These are phyloP conservation scores for Linnemannia schmuckeri DNA, from an alignment of 192 early-diverging fungal species.

Conservation along the genomic window DNA sequence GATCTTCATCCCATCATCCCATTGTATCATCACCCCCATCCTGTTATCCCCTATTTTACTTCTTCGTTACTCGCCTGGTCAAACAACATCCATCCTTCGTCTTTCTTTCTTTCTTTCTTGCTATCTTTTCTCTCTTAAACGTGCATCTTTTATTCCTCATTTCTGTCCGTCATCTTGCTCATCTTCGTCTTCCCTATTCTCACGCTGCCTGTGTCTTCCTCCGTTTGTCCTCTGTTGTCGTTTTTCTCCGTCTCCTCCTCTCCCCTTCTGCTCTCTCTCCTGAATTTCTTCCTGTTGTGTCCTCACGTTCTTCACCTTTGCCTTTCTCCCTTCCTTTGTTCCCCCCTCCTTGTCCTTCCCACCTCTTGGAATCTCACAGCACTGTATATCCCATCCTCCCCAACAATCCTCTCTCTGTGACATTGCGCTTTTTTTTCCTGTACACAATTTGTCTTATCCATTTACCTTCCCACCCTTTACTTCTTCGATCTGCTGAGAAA, in stretches of 20 bases:
- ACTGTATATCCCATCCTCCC: neutral
- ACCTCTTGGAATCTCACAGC: constrained; percentile 9
- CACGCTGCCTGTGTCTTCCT: neutral
- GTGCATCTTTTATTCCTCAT: neutral
- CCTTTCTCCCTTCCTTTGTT: neutral
- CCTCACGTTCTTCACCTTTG: neutral
- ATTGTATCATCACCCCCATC: constrained; percentile 21
- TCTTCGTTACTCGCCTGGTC: neutral
- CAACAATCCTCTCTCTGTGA: constrained; percentile 17
- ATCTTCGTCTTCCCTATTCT: neutral
- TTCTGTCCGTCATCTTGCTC: neutral
- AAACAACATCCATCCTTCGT: neutral
- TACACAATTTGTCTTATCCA: neutral
- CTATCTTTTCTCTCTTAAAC: neutral
- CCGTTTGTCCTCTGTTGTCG: neutral
- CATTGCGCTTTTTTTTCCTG: neutral
- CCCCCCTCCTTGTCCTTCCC: neutral
- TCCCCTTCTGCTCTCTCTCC: neutral
- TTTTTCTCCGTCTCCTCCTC: neutral
- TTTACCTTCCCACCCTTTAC: neutral
- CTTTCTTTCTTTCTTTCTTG: neutral
- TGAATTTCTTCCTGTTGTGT: constrained; percentile 10
- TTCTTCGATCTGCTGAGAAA: neutral
- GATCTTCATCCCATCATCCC: neutral
- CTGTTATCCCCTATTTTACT: constrained; percentile 25